These are phyloP conservation scores for Clitoria ternatea DNA, from an alignment of 306 rosid species.

Conservation along the genomic window DNA sequence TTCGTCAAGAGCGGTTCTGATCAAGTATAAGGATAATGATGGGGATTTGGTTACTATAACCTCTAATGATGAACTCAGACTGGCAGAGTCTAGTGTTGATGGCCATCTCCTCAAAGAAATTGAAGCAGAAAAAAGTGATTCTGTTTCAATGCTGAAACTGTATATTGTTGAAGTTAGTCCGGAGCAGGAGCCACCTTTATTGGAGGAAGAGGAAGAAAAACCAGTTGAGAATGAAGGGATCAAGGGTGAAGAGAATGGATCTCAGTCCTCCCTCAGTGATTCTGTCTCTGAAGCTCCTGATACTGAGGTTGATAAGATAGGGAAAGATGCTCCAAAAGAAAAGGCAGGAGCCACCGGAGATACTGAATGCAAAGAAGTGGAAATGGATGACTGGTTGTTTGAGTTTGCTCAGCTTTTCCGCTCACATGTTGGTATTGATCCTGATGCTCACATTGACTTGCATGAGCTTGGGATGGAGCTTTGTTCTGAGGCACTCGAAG, in stretches of 20 bases:
- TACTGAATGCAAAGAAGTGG: slow-evolving; percentile 81
- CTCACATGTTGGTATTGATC: slow-evolving; percentile 93
- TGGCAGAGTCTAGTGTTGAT: slow-evolving; percentile 80
- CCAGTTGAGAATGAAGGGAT: slow-evolving; percentile 49
- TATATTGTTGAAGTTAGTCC: slow-evolving; percentile 88
- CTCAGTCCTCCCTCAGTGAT: slow-evolving; percentile 64
- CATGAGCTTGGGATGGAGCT: slow-evolving; percentile 99
- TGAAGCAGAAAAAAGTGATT: slow-evolving; percentile 50
- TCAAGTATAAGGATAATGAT: slow-evolving; percentile 84
- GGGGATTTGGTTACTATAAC: slow-evolving; percentile 97
- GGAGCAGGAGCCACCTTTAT: slow-evolving; percentile 88
- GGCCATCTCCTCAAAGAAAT: slow-evolving; percentile 47
- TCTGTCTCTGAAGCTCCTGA: slow-evolving; percentile 55
- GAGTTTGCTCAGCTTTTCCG: slow-evolving; percentile 98
- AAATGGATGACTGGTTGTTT: slow-evolving; percentile 99
- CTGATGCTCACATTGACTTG: slow-evolving; percentile 90
- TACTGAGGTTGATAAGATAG: slow-evolving; percentile 46
- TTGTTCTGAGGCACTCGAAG: slow-evolving; percentile 98
- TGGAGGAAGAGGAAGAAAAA: slow-evolving; percentile 93
- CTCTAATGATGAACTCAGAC: slow-evolving; percentile 72
- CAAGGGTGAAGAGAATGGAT: slow-evolving; percentile 73
- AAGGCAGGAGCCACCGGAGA: slow-evolving; percentile 55
- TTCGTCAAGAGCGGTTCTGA: slow-evolving; percentile 76
- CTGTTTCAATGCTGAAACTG: slow-evolving; percentile 70
- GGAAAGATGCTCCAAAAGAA: slow-evolving; percentile 60